Percentiles rank a stretch among this genome's conserved stretches.
These are phyloP conservation scores for Ceratobasidium theobromae DNA, from an alignment of 1,284 basidiomycete species.

Conservation along the genomic window DNA sequence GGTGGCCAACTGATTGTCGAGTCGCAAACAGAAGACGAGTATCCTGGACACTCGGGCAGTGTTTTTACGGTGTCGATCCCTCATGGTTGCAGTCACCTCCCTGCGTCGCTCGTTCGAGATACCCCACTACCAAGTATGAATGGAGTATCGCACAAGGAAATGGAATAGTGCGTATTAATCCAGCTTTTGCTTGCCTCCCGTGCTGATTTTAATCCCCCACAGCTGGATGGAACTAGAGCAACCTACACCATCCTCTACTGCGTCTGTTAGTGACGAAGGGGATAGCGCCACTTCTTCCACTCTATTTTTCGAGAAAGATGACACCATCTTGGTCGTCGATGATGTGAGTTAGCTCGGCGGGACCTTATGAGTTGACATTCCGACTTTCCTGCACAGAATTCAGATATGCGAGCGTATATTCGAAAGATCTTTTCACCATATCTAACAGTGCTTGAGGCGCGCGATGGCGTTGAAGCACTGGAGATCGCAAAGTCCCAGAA, in stretches of 20 bases:
- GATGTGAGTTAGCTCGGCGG: constrained; percentile 15
- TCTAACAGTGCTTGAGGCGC: constrained; percentile 17
- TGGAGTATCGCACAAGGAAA: not conserved
- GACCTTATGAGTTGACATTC: not conserved
- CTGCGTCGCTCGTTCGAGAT: not conserved
- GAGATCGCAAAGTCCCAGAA: not conserved
- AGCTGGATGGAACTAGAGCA: constrained; percentile 35
- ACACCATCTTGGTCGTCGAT: constrained; percentile 39
- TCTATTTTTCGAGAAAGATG: constrained; percentile 39
- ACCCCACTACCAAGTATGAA: not conserved
- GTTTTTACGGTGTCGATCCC: constrained; percentile 15
- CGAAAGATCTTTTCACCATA: constrained; percentile 35
- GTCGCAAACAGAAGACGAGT: not conserved
- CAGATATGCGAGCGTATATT: constrained; percentile 34
- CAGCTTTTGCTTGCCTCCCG: not conserved
- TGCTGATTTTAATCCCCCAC: not conserved
- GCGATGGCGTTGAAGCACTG: constrained; percentile 8
- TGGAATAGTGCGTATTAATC: constrained; percentile 14
- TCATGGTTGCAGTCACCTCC: constrained; percentile 6
- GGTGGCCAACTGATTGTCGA: constrained; percentile 35
- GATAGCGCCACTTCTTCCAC: constrained; percentile 30
- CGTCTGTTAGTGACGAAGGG: constrained; percentile 36
- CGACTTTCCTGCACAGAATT: not conserved
- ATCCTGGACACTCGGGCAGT: not conserved
- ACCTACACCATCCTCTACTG: constrained; percentile 30